A percentile compares a stretch with the other conserved stretches of the same genome.
Evolutionary conservation across 2,329 filamentous ascomycete genomes (phyloP).

Genomic region (Colletotrichum costaricense): DNA sequence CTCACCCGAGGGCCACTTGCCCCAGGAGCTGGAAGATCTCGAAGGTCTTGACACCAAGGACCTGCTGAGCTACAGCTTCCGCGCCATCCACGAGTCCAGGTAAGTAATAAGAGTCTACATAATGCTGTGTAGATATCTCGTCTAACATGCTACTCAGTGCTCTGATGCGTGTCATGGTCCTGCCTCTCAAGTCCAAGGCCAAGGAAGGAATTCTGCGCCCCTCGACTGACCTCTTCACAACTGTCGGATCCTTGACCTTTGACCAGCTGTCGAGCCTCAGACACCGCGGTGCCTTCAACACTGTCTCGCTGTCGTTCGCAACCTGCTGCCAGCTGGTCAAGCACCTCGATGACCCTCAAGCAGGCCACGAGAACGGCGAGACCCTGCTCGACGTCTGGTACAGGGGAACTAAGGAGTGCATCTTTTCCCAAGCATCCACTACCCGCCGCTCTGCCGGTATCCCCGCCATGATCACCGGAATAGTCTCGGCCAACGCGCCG

Average conservation of each 20-base stretch:
- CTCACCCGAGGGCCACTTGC: conserved; percentile 89
- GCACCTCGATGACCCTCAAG: conserved; percentile 49
- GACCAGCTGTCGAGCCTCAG: conserved; percentile 84
- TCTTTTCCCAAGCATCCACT: conserved; percentile 80
- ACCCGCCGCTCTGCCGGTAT: conserved; percentile 94
- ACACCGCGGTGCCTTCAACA: conserved; percentile 93
- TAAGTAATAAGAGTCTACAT: conserved; percentile 47
- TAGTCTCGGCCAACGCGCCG: conserved; percentile 74
- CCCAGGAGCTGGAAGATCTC: conserved; percentile 78
- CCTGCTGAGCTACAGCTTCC: conserved; percentile 92
- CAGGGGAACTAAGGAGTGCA: conserved; percentile 74
- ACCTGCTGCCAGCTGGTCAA: conserved; percentile 78
- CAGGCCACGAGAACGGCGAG: conserved; percentile 43
- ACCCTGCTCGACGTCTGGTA: conserved; percentile 77
- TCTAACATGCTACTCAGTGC: conserved; percentile 62
- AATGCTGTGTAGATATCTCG: neutral
- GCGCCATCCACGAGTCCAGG: conserved; percentile 95
- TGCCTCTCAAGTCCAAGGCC: conserved; percentile 62
- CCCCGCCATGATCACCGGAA: conserved; percentile 85
- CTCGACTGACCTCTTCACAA: conserved; percentile 66
- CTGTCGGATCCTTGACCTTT: conserved; percentile 81
- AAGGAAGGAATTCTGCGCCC: conserved; percentile 58
- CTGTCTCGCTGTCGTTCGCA: conserved; percentile 88
- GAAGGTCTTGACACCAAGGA: conserved; percentile 86
- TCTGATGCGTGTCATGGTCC: conserved; percentile 72